phyloP scores from a whole-genome alignment of 768 basidiomycete species.

The Auricularia cornea region DNA sequence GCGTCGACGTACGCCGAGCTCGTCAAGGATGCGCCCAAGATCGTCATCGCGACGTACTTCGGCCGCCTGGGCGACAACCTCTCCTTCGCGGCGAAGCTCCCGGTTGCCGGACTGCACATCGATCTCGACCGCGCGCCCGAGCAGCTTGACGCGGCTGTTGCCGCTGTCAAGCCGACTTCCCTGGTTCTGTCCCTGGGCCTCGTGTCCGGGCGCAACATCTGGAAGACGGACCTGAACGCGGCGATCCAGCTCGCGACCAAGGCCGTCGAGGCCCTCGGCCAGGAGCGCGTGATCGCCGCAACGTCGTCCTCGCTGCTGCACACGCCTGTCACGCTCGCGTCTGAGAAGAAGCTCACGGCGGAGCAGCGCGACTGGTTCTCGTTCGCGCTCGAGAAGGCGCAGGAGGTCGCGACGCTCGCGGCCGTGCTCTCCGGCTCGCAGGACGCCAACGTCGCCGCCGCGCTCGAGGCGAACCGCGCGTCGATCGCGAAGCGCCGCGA shows the following conservation, averaged over 20 bases:
- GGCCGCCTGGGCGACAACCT: constrained; percentile 91
- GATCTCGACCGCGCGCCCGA: constrained; percentile 90
- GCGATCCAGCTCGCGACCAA: constrained; percentile 78
- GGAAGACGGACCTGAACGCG: constrained; percentile 90
- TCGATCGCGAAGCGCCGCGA: constrained; percentile 92
- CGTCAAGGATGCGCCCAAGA: constrained; percentile 75
- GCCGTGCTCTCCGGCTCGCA: constrained; percentile 79
- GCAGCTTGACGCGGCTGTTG: constrained; percentile 77
- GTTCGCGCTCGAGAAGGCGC: constrained; percentile 93
- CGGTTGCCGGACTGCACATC: constrained; percentile 89
- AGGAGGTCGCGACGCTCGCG: constrained; percentile 83
- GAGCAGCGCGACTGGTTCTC: constrained; percentile 98
- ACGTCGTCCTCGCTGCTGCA: constrained; percentile 98
- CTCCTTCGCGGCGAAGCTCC: constrained; percentile 82
- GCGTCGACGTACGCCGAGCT: constrained; percentile 74
- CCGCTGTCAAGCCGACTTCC: constrained; percentile 73
- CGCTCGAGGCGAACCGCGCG: constrained; percentile 78
- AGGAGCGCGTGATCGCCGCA: constrained; percentile 83
- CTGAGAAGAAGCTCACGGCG: constrained; percentile 80
- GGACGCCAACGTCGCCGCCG: constrained; percentile 56
- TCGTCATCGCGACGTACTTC: constrained; percentile 94
- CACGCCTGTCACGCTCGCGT: constrained; percentile 91
- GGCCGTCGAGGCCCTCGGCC: constrained; percentile 74
- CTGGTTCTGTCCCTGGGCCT: constrained; percentile 87
- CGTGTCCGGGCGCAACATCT: constrained; percentile 98